These are phyloP conservation scores for Tetragonia tetragonoides DNA, from an alignment of 148 eudicot genomes.

Conservation along the genomic window DNA sequence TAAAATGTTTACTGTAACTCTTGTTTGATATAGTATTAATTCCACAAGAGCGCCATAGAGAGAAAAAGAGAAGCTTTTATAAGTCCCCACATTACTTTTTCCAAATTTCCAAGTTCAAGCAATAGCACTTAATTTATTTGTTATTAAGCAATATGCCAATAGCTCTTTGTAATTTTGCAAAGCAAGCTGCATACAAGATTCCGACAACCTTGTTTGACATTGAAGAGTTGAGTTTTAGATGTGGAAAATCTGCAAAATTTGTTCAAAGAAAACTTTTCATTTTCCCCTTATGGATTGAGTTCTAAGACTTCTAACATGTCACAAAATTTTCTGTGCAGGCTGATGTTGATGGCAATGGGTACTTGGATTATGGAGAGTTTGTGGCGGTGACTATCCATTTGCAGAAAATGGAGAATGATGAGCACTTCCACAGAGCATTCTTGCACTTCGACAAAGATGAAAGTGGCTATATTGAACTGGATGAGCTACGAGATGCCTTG, in stretches of 20 bases:
- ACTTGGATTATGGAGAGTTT: slow-evolving; percentile 91
- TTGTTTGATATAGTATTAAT: no score
- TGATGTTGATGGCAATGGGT: slow-evolving; percentile 91
- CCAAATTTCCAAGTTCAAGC: no score
- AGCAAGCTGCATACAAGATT: no score
- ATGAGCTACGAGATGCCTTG: slow-evolving; percentile 80
- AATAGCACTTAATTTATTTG: no score
- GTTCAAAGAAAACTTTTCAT: not conserved
- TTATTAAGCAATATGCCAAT: no score
- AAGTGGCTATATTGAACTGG: slow-evolving; percentile 83
- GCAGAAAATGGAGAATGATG: slow-evolving; percentile 95
- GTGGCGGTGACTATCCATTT: slow-evolving; percentile 95
- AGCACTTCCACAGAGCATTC: slow-evolving; percentile 84
- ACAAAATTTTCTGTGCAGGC: slow-evolving; percentile 43
- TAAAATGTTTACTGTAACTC: no score
- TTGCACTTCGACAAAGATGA: slow-evolving; percentile 82
- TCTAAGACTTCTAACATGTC: not conserved
- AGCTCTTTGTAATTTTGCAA: no score
- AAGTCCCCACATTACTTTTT: no score
- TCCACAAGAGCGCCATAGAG: no score
- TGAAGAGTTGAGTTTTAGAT: no score
- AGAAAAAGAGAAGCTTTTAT: no score
- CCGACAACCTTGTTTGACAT: no score
- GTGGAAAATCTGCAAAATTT: not conserved
- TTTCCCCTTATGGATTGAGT: not conserved